Conservation (phyloP, 2,329 filamentous ascomycete genomes). For the Ascosphaera apis region DNA sequence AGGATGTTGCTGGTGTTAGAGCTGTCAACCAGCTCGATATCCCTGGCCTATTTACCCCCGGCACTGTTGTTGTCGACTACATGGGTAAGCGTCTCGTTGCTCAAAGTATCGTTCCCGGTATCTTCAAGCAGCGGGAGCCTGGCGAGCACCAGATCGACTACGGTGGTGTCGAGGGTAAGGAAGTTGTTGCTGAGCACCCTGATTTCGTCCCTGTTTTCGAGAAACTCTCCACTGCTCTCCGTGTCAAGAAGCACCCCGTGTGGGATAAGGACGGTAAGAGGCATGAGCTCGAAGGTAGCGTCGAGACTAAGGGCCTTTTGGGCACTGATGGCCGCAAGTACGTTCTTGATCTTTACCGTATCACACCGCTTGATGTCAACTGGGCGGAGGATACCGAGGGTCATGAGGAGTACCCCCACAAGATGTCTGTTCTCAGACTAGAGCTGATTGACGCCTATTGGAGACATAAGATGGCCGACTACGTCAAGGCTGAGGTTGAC, state of each 20-base stretch:
- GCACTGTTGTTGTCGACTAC: conserved; percentile 91
- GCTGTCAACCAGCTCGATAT: conserved; percentile 96
- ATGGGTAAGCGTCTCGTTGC: conserved; percentile 91
- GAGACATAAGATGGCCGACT: conserved; percentile 69
- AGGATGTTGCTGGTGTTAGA: conserved; percentile 85
- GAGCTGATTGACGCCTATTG: conserved; percentile 77
- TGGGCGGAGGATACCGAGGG: conserved; percentile 64
- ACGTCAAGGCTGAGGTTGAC: conserved; percentile 57
- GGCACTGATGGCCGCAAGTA: conserved; percentile 95
- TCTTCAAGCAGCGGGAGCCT: conserved; percentile 94
- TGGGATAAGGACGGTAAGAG: conserved; percentile 92
- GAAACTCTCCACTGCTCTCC: conserved; percentile 72
- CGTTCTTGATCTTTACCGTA: conserved; percentile 85
- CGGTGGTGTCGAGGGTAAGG: conserved; percentile 90
- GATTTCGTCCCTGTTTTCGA: conserved; percentile 65
- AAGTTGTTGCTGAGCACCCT: conserved; percentile 76
- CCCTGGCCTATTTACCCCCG: conserved; percentile 77
- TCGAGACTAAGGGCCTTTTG: conserved; percentile 94
- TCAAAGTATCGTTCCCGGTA: conserved; percentile 93
- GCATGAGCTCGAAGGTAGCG: conserved; percentile 80
- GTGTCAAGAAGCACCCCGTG: conserved; percentile 82
- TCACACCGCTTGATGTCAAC: conserved; percentile 70
- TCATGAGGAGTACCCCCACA: conserved; percentile 55
- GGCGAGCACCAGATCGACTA: conserved; percentile 99
- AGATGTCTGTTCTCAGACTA: conserved; percentile 80